Base-by-base conservation (phyloP, 2,329 filamentous ascomycete species). In the Ceratocystis harringtonii region DNA sequence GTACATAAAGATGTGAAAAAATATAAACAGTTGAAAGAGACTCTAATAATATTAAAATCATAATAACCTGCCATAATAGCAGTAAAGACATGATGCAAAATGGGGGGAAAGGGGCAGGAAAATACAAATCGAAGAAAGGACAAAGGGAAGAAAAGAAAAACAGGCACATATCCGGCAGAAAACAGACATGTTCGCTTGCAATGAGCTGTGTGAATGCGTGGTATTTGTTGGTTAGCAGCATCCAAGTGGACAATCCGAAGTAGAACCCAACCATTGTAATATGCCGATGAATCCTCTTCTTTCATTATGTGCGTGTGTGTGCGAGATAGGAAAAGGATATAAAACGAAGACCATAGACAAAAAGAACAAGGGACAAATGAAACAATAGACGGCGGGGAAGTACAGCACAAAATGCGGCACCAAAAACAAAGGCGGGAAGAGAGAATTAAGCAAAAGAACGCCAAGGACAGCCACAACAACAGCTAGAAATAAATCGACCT, bases 41-140 rank as follows among this genome's bases (percentile, higher is more conserved):
- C 15, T 63, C 52, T 62, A 66, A 48, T 60, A 45, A 63, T 60
- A 66, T 66, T 62, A 66, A 62, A 66, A 66, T 58, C 45, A 62
- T 62, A 63, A 62, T 63, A 63, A 58, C n/a, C 64, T 32, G 52
- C 32, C 19, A 62, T 25, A 62, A 43, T 19, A 45, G 61, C 58
- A 44, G 57, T 30, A 60, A 65, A 65, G 22, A 62, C 60, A 61
- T 65, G 58, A 62, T n/a, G 58, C 45, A 63, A 41, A 15, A 43
- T 43, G 61, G 45, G 28, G 32, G n/a, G 32, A 52, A 50, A 36
- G 44, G 43, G 65, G 57, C 61, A 62, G n/a, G 58, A 60, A 17
- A 32, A 25, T n/a, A 58, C 6, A 19, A 65, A 65, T 28, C 32
- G 22, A 41, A 2, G 30, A 17, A 61, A 19, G 8, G 58, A 61